Base-by-base conservation (phyloP, 2,329 filamentous ascomycete genomes). In the Exophiala alcalophila region DNA sequence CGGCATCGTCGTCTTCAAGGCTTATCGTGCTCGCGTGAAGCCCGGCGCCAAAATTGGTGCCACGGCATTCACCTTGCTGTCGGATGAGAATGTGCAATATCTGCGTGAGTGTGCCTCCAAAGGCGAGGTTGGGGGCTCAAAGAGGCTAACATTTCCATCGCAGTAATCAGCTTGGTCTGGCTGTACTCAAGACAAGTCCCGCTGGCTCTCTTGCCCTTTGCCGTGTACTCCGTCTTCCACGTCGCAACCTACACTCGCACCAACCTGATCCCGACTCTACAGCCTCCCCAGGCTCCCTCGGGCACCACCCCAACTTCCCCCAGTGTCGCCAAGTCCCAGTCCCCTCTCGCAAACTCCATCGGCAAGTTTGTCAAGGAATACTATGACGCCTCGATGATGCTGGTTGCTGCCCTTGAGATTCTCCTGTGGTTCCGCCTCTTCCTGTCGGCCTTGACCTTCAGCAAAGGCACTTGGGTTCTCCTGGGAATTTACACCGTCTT, bases 1-100 rank as follows among this genome's bases (percentile, higher is more conserved):
- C 67, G 91, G 92, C 55, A 97, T 98, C 56, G 92, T 98, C 35
- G 91, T 98, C 50, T 97, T 95, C 77, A 98, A 98, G 80, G 90
- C 88, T 45, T 87, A 90, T 73, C 83, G 90, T 55, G 87, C 90
- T 57, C 84, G 88, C 56, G 77, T 85, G 58, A 85, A 87, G 76
- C 42, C 49, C 10, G 45, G 49, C 26, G 44, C 41, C 27, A 44
- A 41, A 12, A 28, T 43, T 12, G 34, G 28, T 8, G 16, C 24
- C 9, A 79, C 84, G 45, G 66, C 76, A 34, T 40, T 91, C 46
- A 77, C 81, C 49, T 72, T 95, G 54, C 73, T 84, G 43, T 74
- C 80, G 9, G 92, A 98, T 65, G 92, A 98, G 77, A 98, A 98
- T 67, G 87, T 98, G 38, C 92, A 97, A 69, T 98, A 98, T 65